A percentile compares a stretch with the other conserved stretches of the same genome.
These are phyloP conservation scores for Ulmus americana DNA, from an alignment of 331 rosid genomes.

Conservation along the genomic window DNA sequence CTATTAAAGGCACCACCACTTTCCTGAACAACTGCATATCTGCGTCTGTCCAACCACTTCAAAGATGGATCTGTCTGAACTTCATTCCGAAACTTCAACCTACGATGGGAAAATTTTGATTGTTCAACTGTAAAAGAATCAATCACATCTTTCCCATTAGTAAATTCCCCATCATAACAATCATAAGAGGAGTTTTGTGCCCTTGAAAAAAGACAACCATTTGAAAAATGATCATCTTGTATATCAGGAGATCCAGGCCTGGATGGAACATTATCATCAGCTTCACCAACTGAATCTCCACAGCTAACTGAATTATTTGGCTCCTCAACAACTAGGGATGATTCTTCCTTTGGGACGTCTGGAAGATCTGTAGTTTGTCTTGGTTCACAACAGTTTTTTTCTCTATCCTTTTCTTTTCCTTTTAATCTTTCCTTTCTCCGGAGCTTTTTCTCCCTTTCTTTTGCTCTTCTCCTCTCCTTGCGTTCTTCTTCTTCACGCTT, in stretches of 20 bases:
- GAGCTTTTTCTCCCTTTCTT: constrained; percentile 90
- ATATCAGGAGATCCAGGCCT: constrained; percentile 52
- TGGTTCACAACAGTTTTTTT: constrained; percentile 45
- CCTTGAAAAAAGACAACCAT: constrained; percentile 34
- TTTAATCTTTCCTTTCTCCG: constrained; percentile 92
- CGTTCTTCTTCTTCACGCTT: constrained; percentile 97
- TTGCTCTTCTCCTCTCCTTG: constrained; percentile 82
- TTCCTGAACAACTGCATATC: constrained; percentile 52
- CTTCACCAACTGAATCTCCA: constrained; percentile 45
- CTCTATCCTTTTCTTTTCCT: constrained; percentile 84
- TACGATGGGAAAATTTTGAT: constrained; percentile 50
- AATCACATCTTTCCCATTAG: constrained; percentile 39
- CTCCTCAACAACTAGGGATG: constrained; percentile 49
- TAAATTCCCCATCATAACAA: constrained; percentile 46
- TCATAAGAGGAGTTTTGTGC: constrained; percentile 37
- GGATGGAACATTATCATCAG: constrained; percentile 37
- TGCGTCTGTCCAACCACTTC: constrained; percentile 77
- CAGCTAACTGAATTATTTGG: constrained; percentile 41
- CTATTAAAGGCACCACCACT: constrained; percentile 39
- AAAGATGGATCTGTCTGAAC: constrained; percentile 50
- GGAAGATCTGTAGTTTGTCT: constrained; percentile 35
- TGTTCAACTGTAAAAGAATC: constrained; percentile 54
- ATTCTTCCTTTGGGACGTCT: constrained; percentile 55
- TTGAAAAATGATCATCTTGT: constrained; percentile 45
- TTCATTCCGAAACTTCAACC: constrained; percentile 53